Conservation (phyloP, 345 rosid genomes). For the Eucalyptus pauciflora region DNA sequence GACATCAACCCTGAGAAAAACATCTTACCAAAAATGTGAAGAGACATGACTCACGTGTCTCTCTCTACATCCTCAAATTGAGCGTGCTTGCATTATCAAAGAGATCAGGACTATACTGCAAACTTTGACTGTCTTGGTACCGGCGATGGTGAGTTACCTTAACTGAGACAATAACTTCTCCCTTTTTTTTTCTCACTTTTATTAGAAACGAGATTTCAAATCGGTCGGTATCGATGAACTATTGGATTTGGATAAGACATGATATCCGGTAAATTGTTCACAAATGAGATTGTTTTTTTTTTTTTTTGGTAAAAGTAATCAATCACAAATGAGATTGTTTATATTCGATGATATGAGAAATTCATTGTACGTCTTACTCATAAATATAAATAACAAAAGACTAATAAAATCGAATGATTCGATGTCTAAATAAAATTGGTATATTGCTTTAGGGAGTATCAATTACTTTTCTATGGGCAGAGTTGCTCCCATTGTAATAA, state of each 20-base stretch:
- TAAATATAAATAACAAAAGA: not conserved
- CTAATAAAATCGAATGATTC: not conserved
- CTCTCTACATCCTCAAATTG: not conserved
- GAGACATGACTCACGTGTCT: not conserved
- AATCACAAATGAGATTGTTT: not conserved
- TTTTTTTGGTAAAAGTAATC: too few species aligned
- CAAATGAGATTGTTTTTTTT: not conserved
- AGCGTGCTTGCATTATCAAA: not conserved
- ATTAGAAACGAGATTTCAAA: fast-evolving
- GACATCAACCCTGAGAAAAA: fast-evolving
- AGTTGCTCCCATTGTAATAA: not conserved
- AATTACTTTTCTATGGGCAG: not conserved
- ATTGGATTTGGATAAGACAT: too few species aligned
- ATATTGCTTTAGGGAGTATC: not conserved
- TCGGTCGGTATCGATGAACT: fast-evolving
- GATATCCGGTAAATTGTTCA: fast-evolving
- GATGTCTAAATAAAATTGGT: not conserved
- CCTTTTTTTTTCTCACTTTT: not conserved
- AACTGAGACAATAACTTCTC: too few species aligned
- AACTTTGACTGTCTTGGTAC: not conserved
- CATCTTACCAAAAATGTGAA: not conserved
- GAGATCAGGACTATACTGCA: not conserved
- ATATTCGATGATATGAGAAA: not conserved
- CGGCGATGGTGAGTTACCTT: not conserved
- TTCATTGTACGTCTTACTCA: not conserved